A percentile compares a stretch with the other conserved stretches of the same genome.
Evolutionary conservation across 2,329 filamentous ascomycete species (phyloP).

Genomic region (Rugonectria rugulosa): DNA sequence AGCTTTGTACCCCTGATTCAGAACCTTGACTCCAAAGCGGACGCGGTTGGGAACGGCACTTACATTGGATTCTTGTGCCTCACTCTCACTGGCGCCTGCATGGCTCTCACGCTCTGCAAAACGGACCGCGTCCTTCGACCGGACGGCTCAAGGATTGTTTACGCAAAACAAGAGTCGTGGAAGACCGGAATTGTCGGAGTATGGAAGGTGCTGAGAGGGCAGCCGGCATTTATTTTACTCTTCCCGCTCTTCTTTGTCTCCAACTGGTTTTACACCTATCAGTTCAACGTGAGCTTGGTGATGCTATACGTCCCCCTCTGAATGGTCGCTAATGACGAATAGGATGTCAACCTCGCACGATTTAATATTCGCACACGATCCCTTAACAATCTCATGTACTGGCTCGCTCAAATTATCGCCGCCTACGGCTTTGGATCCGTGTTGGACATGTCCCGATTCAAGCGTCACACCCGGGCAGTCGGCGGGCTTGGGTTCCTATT

Average conservation of each 20-base stretch:
- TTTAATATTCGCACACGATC: constrained; percentile 7
- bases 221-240: background rate
- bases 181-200: background rate
- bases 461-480: background rate
- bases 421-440: background rate
- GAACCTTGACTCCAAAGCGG: background rate
- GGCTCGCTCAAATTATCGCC: background rate
- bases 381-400: constrained; percentile 10
- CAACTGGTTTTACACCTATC: constrained; percentile 6
- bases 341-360: constrained; percentile 2
- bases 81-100: background rate
- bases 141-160: constrained; percentile 1
- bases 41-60: background rate
- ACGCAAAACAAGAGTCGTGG: background rate
- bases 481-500: background rate
- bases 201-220: background rate
- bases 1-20: background rate
- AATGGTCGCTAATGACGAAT: background rate
- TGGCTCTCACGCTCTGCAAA: background rate
- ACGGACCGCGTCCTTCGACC: background rate
- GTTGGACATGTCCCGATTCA: background rate
- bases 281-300: background rate
- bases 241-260: background rate
- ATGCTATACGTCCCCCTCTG: background rate
- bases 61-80: background rate